A percentile compares a stretch with the other conserved stretches of the same genome.
Conservation (phyloP, 2,329 filamentous ascomycete species). For the Shiraia bambusicola region DNA sequence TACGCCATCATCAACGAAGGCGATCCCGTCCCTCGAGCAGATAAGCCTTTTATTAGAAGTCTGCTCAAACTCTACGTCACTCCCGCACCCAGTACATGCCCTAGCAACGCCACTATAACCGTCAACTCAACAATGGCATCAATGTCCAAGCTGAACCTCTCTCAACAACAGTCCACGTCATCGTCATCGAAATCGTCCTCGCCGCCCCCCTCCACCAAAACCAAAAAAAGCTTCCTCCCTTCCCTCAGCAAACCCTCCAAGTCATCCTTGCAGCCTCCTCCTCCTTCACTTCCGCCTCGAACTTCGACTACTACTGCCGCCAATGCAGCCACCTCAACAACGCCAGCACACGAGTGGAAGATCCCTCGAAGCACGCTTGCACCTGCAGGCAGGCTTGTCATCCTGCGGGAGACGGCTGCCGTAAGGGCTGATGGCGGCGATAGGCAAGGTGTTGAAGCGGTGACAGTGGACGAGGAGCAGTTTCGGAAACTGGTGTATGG, state of each 20-base stretch:
- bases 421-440: constrained; percentile 32
- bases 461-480: constrained; percentile 66
- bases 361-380: constrained; percentile 68
- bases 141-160: constrained; percentile 31
- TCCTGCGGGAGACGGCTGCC: constrained; percentile 53
- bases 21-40: constrained; percentile 75
- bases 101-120: constrained; percentile 10
- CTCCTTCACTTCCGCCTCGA: too few relatives aligned
- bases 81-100: constrained; percentile 51
- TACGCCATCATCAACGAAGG: constrained; percentile 82
- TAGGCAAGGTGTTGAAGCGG: constrained; percentile 63
- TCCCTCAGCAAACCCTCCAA: constrained; percentile 25
- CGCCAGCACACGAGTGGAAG: constrained; percentile 56
- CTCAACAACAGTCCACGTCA: constrained; percentile 5
- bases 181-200: constrained; percentile 14
- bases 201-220: neutral
- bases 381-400: constrained; percentile 68
- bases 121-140: constrained; percentile 8
- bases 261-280: constrained; percentile 15
- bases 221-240: constrained; percentile 10
- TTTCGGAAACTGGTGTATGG: constrained; percentile 75
- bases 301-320: constrained; percentile 12
- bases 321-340: constrained; percentile 32
- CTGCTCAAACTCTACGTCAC: constrained; percentile 70
- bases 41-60: constrained; percentile 72